A percentile compares a stretch with the other conserved stretches of the same genome.
Evolutionary conservation across 176 grass and related monocot genomes (phyloP).

Genomic region (Thinopyrum elongatum): DNA sequence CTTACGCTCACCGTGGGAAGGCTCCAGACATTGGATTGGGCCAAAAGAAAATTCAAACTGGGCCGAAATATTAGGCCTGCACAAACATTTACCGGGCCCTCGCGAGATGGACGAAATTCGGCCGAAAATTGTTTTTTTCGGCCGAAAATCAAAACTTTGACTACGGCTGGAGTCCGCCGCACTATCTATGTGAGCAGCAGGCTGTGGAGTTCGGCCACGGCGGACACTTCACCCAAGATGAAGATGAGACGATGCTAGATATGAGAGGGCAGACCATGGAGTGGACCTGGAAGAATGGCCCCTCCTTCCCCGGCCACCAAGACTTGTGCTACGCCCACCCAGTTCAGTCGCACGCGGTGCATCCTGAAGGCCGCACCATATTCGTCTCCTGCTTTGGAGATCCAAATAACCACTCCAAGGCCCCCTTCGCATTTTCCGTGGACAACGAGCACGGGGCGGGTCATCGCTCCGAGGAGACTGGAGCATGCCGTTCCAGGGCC

Average conservation of each 20-base stretch:
- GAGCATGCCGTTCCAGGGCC: not conserved
- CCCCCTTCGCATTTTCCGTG: not conserved
- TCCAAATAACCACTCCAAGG: too few species aligned
- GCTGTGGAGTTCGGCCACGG: not conserved
- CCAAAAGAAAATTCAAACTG: too few species aligned
- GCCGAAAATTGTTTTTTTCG: too few species aligned
- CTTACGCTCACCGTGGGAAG: too few species aligned
- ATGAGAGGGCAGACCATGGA: not conserved
- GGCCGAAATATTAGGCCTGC: too few species aligned
- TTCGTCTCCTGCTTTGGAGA: not conserved
- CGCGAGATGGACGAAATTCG: too few species aligned
- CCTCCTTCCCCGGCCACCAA: not conserved
- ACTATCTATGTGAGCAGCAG: not conserved
- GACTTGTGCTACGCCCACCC: too few species aligned
- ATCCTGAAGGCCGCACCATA: not conserved
- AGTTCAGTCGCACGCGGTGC: not conserved
- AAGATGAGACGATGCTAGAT: too few species aligned
- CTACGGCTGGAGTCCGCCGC: not conserved
- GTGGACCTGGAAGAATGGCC: not conserved
- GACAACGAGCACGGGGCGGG: not conserved
- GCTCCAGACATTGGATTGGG: too few species aligned
- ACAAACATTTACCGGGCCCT: too few species aligned
- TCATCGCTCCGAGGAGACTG: not conserved
- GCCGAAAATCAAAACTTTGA: too few species aligned
- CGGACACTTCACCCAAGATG: not conserved